Evolutionary conservation across 345 rosid genomes (phyloP).

Genomic region (Eutrema japonicum): DNA sequence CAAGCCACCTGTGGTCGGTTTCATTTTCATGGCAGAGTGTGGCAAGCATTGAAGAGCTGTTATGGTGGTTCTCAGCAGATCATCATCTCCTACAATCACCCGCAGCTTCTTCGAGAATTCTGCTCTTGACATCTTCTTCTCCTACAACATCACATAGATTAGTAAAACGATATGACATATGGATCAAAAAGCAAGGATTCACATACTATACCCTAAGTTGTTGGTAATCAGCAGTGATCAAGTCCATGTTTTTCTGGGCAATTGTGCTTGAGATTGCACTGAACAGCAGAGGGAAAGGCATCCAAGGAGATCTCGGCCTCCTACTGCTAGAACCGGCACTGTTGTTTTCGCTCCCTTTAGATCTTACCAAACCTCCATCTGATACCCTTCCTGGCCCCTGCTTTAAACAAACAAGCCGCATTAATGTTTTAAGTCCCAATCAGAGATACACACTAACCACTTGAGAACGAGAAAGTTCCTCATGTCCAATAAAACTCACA

Average conservation of each 20-base stretch:
- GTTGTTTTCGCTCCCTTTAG: slow-evolving; percentile 8
- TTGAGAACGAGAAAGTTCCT: background rate
- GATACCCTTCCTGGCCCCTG: slow-evolving; percentile 30
- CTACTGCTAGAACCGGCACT: slow-evolving; percentile 30
- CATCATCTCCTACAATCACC: slow-evolving; percentile 65
- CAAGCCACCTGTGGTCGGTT: slow-evolving; percentile 12
- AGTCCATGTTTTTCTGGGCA: slow-evolving; percentile 61
- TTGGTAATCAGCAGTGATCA: slow-evolving; percentile 52
- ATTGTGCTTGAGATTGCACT: slow-evolving; percentile 73
- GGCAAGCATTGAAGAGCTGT: slow-evolving; percentile 63
- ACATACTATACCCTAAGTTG: slow-evolving; percentile 63
- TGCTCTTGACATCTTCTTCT: slow-evolving; percentile 58
- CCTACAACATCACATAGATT: slow-evolving; percentile 47
- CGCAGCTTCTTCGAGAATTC: slow-evolving; percentile 67
- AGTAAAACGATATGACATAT: background rate
- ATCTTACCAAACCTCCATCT: slow-evolving; percentile 10
- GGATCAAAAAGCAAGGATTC: background rate
- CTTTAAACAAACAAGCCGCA: slow-evolving; percentile 29
- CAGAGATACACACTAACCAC: background rate
- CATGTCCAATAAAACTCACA: slow-evolving; percentile 20
- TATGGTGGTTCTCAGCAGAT: slow-evolving; percentile 62
- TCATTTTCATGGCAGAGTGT: slow-evolving; percentile 9
- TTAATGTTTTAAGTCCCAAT: slow-evolving; percentile 7
- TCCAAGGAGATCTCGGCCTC: slow-evolving; percentile 56
- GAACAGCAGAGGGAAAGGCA: slow-evolving; percentile 84